Conservation (phyloP, 371 early-diverging fungal genomes). For the Mortierella sp. region DNA sequence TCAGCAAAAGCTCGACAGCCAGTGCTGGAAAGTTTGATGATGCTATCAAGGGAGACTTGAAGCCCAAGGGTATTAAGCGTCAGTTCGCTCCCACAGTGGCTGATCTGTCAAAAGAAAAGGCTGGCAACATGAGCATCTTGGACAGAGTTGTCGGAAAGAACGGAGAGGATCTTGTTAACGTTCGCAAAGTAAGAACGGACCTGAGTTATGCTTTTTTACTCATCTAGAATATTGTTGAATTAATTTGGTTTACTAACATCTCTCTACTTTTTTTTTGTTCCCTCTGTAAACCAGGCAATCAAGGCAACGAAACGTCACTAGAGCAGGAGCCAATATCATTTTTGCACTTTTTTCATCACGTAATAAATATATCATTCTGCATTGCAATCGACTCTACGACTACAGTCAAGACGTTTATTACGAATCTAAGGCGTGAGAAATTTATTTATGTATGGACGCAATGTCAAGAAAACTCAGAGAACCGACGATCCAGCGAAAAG, state of each 20-base stretch:
- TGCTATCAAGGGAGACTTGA: constrained; percentile 81
- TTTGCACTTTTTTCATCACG: constrained; percentile 19
- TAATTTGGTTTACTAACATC: background rate
- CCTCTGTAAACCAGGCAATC: constrained; percentile 34
- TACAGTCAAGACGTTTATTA: too few species aligned
- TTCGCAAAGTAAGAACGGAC: constrained; percentile 64
- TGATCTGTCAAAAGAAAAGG: constrained; percentile 72
- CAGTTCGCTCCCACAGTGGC: constrained; percentile 71
- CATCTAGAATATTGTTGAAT: background rate
- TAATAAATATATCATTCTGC: constrained; percentile 33
- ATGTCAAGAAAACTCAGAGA: constrained; percentile 4
- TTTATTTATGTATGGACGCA: background rate
- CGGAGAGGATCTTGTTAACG: constrained; percentile 69
- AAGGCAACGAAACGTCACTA: constrained; percentile 51
- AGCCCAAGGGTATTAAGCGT: constrained; percentile 81
- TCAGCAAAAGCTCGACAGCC: constrained; percentile 87
- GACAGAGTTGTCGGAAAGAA: constrained; percentile 73
- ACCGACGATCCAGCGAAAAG: constrained; percentile 29
- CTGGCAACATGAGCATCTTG: constrained; percentile 68
- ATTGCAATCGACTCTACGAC: constrained; percentile 14
- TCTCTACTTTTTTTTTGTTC: background rate
- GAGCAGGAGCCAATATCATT: constrained; percentile 8
- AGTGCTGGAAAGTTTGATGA: constrained; percentile 92
- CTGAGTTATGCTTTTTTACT: background rate
- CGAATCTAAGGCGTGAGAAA: constrained; percentile 1